These are phyloP conservation scores for Ustulina deusta DNA, from an alignment of 2,329 filamentous ascomycete genomes.

Conservation along the genomic window DNA sequence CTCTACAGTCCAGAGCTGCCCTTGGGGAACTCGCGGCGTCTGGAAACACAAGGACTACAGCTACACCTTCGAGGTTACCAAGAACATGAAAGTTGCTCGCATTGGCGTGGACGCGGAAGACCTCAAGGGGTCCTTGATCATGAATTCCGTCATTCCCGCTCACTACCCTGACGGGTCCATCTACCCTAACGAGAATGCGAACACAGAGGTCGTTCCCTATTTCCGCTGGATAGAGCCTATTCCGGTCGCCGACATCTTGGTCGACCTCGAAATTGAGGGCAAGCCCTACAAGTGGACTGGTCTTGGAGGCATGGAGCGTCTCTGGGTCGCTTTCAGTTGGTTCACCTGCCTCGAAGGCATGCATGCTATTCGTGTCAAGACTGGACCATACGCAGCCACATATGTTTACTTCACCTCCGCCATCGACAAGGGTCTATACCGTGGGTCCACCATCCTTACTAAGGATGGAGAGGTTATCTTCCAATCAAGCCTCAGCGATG, in stretches of 20 bases:
- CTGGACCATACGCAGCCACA: slow-evolving; percentile 1
- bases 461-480: too few species aligned
- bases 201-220: slow-evolving; percentile 39
- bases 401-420: not conserved
- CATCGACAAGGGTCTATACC: too few species aligned
- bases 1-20: slow-evolving; percentile 41
- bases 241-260: not conserved
- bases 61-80: slow-evolving; percentile 34
- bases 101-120: slow-evolving; percentile 31
- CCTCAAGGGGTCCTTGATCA: slow-evolving; percentile 32
- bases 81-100: slow-evolving; percentile 35
- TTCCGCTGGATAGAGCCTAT: slow-evolving; percentile 34
- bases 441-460: too few species aligned
- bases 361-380: slow-evolving; percentile 4
- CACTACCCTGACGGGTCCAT: slow-evolving; percentile 33
- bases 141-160: slow-evolving; percentile 37
- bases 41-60: slow-evolving; percentile 12
- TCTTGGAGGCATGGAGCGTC: slow-evolving; percentile 43
- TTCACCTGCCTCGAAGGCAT: slow-evolving; percentile 27
- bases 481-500: too few species aligned
- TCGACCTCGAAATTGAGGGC: too few species aligned
- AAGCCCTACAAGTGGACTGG: slow-evolving; percentile 36
- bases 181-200: slow-evolving; percentile 7
- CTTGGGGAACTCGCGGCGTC: not conserved
- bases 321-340: slow-evolving; percentile 45